Base-by-base conservation (phyloP, 2,329 filamentous ascomycete genomes). In the Exophiala lecanii-corni region DNA sequence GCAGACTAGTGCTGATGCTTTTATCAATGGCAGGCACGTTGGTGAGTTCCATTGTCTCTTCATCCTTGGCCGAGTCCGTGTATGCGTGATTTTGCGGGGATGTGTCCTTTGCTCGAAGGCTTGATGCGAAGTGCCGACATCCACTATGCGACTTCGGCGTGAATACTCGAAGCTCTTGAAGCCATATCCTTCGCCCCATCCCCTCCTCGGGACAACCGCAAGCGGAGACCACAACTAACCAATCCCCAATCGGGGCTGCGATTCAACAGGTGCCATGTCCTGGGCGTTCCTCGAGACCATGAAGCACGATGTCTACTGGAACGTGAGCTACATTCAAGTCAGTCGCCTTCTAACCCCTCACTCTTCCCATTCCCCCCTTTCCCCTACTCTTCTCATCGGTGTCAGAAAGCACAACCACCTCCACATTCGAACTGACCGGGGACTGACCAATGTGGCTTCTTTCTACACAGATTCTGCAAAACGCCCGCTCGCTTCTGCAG, bases 1-100 rank as follows among this genome's bases (percentile, higher is more conserved):
- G 36, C 71, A 75, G 56, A 75, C 72, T 1, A 67, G 62, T 39
- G 72, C 72, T 13, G 70, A 73, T 60, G 69, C 70, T 9, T 61
- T 56, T 13, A 74, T 74, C 28, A 55, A 60, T 9, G 71, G 71
- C 0, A 57, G 61, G 35, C 55, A 57, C 38, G 57, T 57, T 17
- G 57, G 56, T 49, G 28, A 60, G 45, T 43, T 19, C n/a, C 23
- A n/a, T n/a, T n/a, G n/a, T n/a, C n/a, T n/a, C n/a, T n/a, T n/a
- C n/a, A n/a, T n/a, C n/a, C n/a, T n/a, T n/a, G n/a, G n/a, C n/a
- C n/a, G n/a, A n/a, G n/a, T 32, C 5, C 6, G 30, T 20, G 6
- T 19, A n/a, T n/a, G n/a, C n/a, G n/a, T n/a, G n/a, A n/a, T n/a
- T n/a, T n/a, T n/a, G n/a, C n/a, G 6, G 5, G 20, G 19, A n/a